Percentiles rank a stretch among this genome's conserved stretches.
Conservation (phyloP, 2,329 filamentous ascomycete genomes). For the Fusarium irregulare region DNA sequence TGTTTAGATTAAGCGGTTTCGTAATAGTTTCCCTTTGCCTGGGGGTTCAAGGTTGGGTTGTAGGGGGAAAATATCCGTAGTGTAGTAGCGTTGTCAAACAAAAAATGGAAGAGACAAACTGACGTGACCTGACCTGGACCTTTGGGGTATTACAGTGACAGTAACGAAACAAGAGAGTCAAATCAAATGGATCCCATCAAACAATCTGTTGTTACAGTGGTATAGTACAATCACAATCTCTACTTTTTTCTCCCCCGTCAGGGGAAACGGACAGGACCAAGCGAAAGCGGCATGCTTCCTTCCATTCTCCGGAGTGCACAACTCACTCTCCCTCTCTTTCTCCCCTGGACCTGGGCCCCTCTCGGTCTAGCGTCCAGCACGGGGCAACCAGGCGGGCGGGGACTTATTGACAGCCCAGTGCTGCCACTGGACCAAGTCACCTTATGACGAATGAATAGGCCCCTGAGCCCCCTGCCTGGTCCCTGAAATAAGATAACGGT, state of each 20-base stretch:
- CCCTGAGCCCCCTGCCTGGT: constrained; percentile 26
- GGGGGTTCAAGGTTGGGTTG: not conserved
- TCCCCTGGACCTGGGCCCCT: constrained; percentile 32
- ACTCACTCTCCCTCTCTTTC: not conserved
- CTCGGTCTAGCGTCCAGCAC: constrained; percentile 39
- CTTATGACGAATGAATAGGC: constrained; percentile 20
- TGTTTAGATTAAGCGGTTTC: constrained; percentile 16
- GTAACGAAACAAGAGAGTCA: not conserved
- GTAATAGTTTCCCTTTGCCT: constrained; percentile 9
- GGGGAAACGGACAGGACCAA: constrained; percentile 37
- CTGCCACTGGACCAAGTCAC: not conserved
- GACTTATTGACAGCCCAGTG: constrained; percentile 16
- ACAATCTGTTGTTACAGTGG: constrained; percentile 1
- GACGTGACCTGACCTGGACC: not conserved
- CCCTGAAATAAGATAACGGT: constrained; percentile 38
- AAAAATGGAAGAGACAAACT: not conserved
- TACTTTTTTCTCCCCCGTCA: constrained; percentile 40
- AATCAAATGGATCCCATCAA: constrained; percentile 17
- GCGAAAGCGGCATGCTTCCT: constrained; percentile 22
- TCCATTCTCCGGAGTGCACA: constrained; percentile 1
- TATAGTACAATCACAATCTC: not conserved
- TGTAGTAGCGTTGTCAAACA: not conserved
- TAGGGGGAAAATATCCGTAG: not conserved
- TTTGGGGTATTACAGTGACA: not conserved
- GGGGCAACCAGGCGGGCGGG: constrained; percentile 36